Base-by-base conservation (phyloP, 2,329 filamentous ascomycete species). In the Aureobasidium vineae region DNA sequence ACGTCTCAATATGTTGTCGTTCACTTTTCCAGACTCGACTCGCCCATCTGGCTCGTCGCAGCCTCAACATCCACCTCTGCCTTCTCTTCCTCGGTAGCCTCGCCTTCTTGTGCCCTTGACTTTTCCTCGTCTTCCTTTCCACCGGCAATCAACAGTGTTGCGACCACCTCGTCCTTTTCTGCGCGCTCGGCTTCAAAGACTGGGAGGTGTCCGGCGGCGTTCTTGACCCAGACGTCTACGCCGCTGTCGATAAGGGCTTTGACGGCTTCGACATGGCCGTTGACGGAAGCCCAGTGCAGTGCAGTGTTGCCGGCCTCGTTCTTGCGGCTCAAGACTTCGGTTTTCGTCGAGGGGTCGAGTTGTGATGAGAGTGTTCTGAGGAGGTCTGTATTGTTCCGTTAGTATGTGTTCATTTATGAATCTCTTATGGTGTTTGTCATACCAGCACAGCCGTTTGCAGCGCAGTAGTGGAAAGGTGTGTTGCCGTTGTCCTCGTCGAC, bases 271-370 rank as follows among this genome's bases (percentile, higher is more conserved):
- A 98, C 80, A 73, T 97, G 93, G 1, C 93, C 93, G 65, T 96
- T 95, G 65, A 97, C 81, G 0, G 92, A 90, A 0, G 94, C 94
- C 93, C 93, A 98, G 79, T 99, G 95, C 67, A 99, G 82, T 0
- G 92, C 86, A 0, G 94, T 97, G 80, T 97, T 98, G 52, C 92
- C 93, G 53, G 90, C 89, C 69, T 87, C 82, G 74, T 99, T 99
- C 68, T 85, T 82, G 2, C 84, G 81, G 72, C 92, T 89, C 28
- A 92, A 77, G 70, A 88, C 86, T 0, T 82, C 61, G 10, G 47
- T 57, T 21, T 50, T 23, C 54, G 54, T 69, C 56, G 54, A 70
- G 69, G 31, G 60, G 63, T 70, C 52, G 61, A 68, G 63, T 59
- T 26, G 54, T 41, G 57, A 66, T 19, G 41, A 47, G 3, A 70